These are phyloP conservation scores for Apiotrichum gracile DNA, from an alignment of 1,284 basidiomycete genomes.

Conservation along the genomic window DNA sequence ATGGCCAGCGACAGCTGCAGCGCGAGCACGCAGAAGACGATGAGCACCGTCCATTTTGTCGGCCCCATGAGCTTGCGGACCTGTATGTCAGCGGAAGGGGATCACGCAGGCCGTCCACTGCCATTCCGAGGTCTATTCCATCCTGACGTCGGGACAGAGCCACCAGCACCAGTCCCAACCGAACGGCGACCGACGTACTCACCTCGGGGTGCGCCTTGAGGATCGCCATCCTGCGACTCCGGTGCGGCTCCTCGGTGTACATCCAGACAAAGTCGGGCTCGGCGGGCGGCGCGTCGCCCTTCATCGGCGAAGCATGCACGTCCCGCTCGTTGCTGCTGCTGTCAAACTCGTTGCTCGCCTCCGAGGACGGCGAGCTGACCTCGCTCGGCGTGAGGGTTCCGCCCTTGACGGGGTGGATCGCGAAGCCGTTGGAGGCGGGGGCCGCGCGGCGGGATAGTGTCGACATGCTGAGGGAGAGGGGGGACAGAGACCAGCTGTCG, in stretches of 20 bases:
- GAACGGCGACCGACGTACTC: too few species aligned
- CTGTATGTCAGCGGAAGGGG: conserved; percentile 45
- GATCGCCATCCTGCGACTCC: conserved; percentile 77
- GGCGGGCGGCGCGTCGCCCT: conserved; percentile 1
- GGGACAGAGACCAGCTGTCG: background rate
- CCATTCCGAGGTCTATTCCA: too few species aligned
- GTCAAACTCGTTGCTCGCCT: background rate
- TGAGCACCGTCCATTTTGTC: conserved; percentile 81
- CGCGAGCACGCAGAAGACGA: conserved; percentile 70
- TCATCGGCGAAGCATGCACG: background rate
- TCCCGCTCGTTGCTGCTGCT: background rate
- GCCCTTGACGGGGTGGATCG: background rate
- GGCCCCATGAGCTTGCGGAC: conserved; percentile 93
- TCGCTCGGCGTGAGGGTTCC: conserved; percentile 1
- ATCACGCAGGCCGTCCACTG: too few species aligned
- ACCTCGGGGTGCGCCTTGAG: conserved; percentile 93
- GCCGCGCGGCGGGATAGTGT: background rate
- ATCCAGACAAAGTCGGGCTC: conserved; percentile 79
- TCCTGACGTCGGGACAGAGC: too few species aligned
- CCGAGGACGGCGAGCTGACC: background rate
- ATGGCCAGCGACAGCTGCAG: conserved; percentile 68
- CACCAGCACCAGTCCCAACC: background rate
- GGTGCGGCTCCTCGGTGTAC: conserved; percentile 95
- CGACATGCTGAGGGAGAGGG: too few species aligned
- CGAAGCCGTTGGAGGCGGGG: background rate